Conservation (phyloP, 768 basidiomycete species). For the Lactarius akahatsu region DNA sequence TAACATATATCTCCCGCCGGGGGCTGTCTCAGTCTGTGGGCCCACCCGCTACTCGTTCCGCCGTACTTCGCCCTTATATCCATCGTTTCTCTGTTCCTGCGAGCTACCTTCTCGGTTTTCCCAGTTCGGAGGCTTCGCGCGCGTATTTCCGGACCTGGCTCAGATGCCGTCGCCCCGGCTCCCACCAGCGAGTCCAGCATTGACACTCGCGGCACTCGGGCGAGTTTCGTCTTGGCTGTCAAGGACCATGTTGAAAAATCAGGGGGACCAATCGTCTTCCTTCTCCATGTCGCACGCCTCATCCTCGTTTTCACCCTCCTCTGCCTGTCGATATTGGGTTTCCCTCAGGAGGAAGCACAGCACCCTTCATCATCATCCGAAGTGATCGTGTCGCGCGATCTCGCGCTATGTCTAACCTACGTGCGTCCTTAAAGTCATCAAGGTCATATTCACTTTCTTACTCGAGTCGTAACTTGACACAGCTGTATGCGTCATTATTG, state of each 20-base stretch:
- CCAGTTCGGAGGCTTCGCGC: background rate
- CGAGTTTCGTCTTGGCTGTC: constrained; percentile 20
- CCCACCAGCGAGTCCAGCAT: background rate
- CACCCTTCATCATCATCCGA: constrained; percentile 5
- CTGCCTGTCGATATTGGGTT: constrained; percentile 47
- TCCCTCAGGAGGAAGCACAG: constrained; percentile 37
- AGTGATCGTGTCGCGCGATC: constrained; percentile 17
- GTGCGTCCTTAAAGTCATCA: constrained; percentile 30
- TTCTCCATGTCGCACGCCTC: constrained; percentile 47
- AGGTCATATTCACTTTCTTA: background rate
- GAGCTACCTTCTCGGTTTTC: background rate
- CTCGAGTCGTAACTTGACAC: background rate
- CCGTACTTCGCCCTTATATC: constrained; percentile 17
- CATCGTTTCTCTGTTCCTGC: constrained; percentile 5
- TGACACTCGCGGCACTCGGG: background rate
- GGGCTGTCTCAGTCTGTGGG: constrained; percentile 11
- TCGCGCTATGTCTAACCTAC: constrained; percentile 35
- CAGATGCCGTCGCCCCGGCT: background rate
- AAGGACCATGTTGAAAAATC: constrained; percentile 41
- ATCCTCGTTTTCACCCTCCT: constrained; percentile 47
- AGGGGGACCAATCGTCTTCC: constrained; percentile 49
- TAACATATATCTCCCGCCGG: background rate
- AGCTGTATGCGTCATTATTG: constrained; percentile 32
- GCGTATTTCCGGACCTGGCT: too few species aligned
- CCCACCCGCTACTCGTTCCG: constrained; percentile 23